These are phyloP conservation scores for Tephrocybe sp. DNA, from an alignment of 768 basidiomycete species.

Conservation along the genomic window DNA sequence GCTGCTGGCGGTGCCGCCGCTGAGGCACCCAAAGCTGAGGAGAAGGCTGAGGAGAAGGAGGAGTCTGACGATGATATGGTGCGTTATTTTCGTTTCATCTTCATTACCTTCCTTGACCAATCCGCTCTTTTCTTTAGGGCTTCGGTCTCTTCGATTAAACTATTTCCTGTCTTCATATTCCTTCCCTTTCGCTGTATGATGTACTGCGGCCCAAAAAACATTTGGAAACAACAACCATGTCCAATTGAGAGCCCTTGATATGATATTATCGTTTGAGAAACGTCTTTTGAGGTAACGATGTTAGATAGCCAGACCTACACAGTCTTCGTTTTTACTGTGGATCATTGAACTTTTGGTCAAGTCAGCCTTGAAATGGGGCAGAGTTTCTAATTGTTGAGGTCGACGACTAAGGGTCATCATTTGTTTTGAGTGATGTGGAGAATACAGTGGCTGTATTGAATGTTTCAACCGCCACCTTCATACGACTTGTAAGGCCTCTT, in stretches of 20 bases:
- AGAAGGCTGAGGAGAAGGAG: slow-evolving; percentile 86
- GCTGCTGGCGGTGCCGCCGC: slow-evolving; percentile 62
- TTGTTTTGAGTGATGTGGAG: too few species aligned
- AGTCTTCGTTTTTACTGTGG: too few species aligned
- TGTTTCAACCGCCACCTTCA: too few species aligned
- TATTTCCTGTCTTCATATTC: slow-evolving; percentile 12
- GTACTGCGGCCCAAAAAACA: slow-evolving; percentile 12
- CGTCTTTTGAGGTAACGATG: neutral
- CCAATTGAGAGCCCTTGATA: neutral
- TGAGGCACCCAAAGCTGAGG: slow-evolving; percentile 75
- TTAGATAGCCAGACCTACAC: neutral
- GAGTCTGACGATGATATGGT: slow-evolving; percentile 93
- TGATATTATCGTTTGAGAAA: neutral
- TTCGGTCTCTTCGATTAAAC: slow-evolving; percentile 94
- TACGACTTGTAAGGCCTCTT: too few species aligned
- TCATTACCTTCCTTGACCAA: neutral
- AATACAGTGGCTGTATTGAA: too few species aligned
- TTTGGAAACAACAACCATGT: slow-evolving; percentile 13
- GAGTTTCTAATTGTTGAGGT: too few species aligned
- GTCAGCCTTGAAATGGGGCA: too few species aligned
- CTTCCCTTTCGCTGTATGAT: slow-evolving; percentile 16
- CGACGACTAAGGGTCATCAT: too few species aligned
- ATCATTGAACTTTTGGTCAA: too few species aligned
- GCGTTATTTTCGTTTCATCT: slow-evolving; percentile 22
- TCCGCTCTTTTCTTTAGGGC: slow-evolving; percentile 56